These are phyloP conservation scores for Xerocomellus dryophilus DNA, from an alignment of 768 basidiomycete genomes.

Conservation along the genomic window DNA sequence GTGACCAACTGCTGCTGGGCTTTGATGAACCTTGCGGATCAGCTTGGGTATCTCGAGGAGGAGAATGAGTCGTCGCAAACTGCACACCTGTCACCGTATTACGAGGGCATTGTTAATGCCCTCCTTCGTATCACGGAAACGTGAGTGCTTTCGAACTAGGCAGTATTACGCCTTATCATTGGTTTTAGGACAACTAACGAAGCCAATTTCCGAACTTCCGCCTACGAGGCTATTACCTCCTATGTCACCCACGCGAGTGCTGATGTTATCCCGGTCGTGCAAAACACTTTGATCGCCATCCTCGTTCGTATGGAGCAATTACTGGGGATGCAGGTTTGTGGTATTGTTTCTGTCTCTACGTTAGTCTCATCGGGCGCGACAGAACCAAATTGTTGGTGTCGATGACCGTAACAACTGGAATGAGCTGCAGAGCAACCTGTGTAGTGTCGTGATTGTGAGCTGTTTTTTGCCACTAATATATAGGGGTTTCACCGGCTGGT, in stretches of 20 bases:
- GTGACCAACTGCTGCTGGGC: conserved; percentile 95
- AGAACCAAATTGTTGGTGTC: conserved; percentile 91
- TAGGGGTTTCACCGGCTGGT: conserved; percentile 2
- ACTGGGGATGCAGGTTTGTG: conserved; percentile 70
- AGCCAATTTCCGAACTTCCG: conserved; percentile 88
- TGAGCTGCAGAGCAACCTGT: conserved; percentile 94
- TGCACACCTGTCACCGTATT: conserved; percentile 82
- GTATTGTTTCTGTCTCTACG: background rate
- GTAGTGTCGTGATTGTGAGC: conserved; percentile 82
- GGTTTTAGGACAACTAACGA: conserved; percentile 71
- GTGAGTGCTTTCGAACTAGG: conserved; percentile 39
- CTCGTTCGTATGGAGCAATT: conserved; percentile 91
- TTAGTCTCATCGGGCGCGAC: conserved; percentile 4
- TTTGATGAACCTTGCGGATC: conserved; percentile 92
- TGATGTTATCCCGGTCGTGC: conserved; percentile 78
- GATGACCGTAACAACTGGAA: conserved; percentile 99
- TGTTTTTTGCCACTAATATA: background rate
- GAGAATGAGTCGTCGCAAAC: conserved; percentile 50
- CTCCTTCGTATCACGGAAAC: conserved; percentile 85
- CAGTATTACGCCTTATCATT: conserved; percentile 11
- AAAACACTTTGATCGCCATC: conserved; percentile 76
- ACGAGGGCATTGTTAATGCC: conserved; percentile 80
- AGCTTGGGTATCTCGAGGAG: conserved; percentile 71
- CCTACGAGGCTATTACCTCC: conserved; percentile 92
- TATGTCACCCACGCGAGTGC: conserved; percentile 77